Conservation (phyloP, 2,329 filamentous ascomycete species). For the Aphanocladium album region DNA sequence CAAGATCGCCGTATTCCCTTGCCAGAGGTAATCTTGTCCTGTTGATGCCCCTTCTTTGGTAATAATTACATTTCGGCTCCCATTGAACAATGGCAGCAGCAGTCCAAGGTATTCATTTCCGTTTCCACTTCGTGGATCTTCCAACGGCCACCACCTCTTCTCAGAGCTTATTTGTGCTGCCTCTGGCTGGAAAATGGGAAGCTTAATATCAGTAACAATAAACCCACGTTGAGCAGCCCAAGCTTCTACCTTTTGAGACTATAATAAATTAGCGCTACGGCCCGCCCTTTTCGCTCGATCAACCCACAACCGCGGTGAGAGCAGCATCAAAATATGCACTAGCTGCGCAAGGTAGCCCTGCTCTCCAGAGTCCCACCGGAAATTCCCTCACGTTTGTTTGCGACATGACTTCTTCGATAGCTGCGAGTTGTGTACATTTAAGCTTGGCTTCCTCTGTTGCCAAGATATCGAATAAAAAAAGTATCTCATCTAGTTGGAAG, state of each 20-base stretch:
- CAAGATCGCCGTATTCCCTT: background rate
- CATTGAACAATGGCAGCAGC: background rate
- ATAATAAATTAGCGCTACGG: background rate
- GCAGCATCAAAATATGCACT: background rate
- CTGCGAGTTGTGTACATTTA: background rate
- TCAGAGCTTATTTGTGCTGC: background rate
- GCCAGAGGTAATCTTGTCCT: background rate
- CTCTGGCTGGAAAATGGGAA: background rate
- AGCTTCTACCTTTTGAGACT: background rate
- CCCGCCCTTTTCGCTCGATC: background rate
- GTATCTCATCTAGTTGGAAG: background rate
- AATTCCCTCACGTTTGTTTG: background rate
- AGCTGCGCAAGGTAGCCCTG: background rate
- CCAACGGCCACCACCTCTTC: background rate
- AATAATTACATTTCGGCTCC: background rate
- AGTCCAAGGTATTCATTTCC: background rate
- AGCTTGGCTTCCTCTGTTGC: background rate
- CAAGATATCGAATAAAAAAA: background rate
- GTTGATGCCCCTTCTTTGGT: background rate
- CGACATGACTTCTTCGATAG: background rate
- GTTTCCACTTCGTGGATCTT: background rate
- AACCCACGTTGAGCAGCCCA: background rate
- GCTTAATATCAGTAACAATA: background rate
- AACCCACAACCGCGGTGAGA: background rate
- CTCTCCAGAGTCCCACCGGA: background rate